Evolutionary conservation across 306 rosid species (phyloP), one percentile per base, ranked within the genome.

Genomic region (Hippophae gyantsensis): DNA sequence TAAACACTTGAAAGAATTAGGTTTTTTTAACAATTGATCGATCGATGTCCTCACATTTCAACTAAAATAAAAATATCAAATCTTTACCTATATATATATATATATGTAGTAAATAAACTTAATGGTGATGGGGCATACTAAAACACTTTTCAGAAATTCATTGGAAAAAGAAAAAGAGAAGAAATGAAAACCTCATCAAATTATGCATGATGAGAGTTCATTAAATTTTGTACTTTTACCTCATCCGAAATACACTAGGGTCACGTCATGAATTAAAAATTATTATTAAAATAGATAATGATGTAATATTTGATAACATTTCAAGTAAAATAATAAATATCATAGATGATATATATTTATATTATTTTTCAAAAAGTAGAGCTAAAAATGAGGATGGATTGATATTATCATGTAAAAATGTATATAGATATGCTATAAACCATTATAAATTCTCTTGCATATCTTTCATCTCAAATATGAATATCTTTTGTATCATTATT

Each of bases 91-190:
- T n/a, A n/a, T n/a, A n/a, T n/a, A n/a, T n/a, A n/a, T n/a, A n/a
- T 53, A 58, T 51, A 27, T 2, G 18, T 47, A 14, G 8, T 49
- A 70, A 13, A 63, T 44, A 69, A 62, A 71, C 58, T 25, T 66
- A 68, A 68, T 67, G 67, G 74, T 58, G 74, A 64, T 62, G 60
- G 43, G 65, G 66, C 67, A 76, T 38, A 42, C 52, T 45, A 43
- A 46, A 68, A 74, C 69, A 68, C 67, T 32, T 68, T n/a, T 67
- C 69, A 63, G 66, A 69, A 68, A 25, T 64, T 1, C 38, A 73
- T 63, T 63, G 66, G 61, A 56, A 48, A 67, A 18, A 18, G 23
- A 18, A 18, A 18, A 18, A 18, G 23, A 71, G 23, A 71, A 65
- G 10, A 7, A 32, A 60, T 7, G 14, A 54, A 58, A 66, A 42